Conservation (phyloP, 768 basidiomycete genomes). For the Podaxis rugospora region DNA sequence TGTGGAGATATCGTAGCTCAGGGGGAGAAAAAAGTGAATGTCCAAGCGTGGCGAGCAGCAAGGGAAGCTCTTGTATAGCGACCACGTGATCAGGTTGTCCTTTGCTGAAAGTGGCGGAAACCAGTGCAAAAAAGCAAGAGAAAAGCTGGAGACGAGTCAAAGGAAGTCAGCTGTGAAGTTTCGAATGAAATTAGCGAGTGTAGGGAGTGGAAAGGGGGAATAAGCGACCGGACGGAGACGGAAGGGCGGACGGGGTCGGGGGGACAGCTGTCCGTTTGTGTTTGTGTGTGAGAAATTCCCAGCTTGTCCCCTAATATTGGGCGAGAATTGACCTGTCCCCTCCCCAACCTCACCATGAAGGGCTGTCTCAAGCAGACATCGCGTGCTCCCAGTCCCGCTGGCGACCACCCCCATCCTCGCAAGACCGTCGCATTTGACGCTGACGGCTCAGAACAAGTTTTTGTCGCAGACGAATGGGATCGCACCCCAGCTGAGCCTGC, state of each 20-base stretch:
- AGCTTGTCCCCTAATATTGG: neutral
- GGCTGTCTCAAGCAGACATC: constrained; percentile 32
- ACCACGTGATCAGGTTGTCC: too few relatives aligned
- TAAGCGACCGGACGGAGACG: constrained; percentile 4
- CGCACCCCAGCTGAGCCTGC: constrained; percentile 67
- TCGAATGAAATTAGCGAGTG: neutral
- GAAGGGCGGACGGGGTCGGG: constrained; percentile 2
- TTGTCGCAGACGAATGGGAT: constrained; percentile 76
- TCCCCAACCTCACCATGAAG: constrained; percentile 25
- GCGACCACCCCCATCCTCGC: constrained; percentile 17
- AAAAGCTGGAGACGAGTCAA: neutral
- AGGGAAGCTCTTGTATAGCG: too few relatives aligned
- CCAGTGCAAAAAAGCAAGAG: neutral
- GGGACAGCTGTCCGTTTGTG: neutral
- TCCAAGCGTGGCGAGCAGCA: too few relatives aligned
- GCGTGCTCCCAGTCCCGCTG: constrained; percentile 19
- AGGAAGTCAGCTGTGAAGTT: neutral
- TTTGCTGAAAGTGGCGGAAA: neutral
- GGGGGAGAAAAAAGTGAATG: too few relatives aligned
- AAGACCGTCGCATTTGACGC: constrained; percentile 65
- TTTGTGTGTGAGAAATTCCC: neutral
- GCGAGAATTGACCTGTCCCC: neutral
- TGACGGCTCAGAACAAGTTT: constrained; percentile 51
- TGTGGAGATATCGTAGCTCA: too few relatives aligned
- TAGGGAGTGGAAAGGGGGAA: neutral